Percentiles rank a stretch among this genome's conserved stretches.
These are phyloP conservation scores for Ophiocytium majus DNA, from an alignment of 352 stramenopile genomes.

Conservation along the genomic window DNA sequence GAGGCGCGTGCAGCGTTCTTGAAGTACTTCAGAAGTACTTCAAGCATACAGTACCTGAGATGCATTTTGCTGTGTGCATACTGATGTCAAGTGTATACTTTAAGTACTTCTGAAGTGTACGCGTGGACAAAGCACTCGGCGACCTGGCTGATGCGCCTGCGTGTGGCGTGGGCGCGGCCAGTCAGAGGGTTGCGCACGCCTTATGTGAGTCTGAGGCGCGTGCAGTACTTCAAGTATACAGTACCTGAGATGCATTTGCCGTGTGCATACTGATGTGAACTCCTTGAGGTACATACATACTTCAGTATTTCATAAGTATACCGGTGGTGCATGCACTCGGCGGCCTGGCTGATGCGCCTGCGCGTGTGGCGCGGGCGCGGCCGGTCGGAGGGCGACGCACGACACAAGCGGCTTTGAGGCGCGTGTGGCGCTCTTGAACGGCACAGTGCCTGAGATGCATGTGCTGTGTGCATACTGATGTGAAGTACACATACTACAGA, in stretches of 20 bases:
- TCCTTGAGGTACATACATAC: no score
- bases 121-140: slow-evolving; percentile 92
- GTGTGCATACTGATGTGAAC: no score
- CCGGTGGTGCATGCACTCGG: slow-evolving; percentile 91
- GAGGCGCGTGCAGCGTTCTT: slow-evolving; percentile 59
- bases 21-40: neutral
- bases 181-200: slow-evolving; percentile 72
- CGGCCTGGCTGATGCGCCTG: slow-evolving; percentile 71
- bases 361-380: slow-evolving; percentile 90
- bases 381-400: slow-evolving; percentile 71
- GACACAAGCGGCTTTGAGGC: slow-evolving; percentile 88
- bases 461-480: no score
- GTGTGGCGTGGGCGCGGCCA: slow-evolving; percentile 91
- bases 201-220: slow-evolving; percentile 82
- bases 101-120: slow-evolving; percentile 62
- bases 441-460: neutral
- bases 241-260: neutral
- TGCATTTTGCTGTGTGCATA: neutral
- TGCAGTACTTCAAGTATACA: neutral
- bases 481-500: no score
- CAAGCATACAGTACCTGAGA: neutral
- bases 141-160: slow-evolving; percentile 73
- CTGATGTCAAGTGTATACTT: no score
- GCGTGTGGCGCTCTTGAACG: no score
- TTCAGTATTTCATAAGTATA: slow-evolving; percentile 63